Evolutionary conservation across 192 early-diverging fungal genomes (phyloP).

Genomic region (Coemansia sp.): DNA sequence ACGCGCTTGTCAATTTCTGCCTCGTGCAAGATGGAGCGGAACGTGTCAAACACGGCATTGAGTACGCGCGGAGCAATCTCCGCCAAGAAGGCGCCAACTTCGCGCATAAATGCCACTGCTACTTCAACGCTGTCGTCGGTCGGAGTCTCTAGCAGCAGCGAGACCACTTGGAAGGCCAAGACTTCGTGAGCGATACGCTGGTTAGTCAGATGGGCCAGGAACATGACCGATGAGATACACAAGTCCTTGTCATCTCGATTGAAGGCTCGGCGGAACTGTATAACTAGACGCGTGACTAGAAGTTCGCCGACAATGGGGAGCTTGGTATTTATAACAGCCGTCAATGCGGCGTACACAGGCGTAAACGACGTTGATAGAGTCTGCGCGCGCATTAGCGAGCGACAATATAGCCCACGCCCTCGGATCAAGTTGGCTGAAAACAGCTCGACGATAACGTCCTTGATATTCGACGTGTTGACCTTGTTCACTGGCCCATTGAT

Average conservation of each 20-base stretch:
- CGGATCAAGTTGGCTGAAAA: slow-evolving; percentile 91
- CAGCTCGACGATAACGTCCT: slow-evolving; percentile 85
- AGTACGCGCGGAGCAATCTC: slow-evolving; percentile 75
- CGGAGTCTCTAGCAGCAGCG: slow-evolving; percentile 78
- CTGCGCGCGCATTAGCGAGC: slow-evolving; percentile 89
- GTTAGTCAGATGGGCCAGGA: slow-evolving; percentile 93
- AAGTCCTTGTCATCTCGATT: slow-evolving; percentile 85
- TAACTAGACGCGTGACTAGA: slow-evolving; percentile 77
- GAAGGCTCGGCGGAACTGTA: slow-evolving; percentile 91
- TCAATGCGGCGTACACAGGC: slow-evolving; percentile 85
- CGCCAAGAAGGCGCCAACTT: slow-evolving; percentile 82
- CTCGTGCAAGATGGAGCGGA: slow-evolving; percentile 91
- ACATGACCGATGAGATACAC: slow-evolving; percentile 83
- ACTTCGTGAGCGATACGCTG: slow-evolving; percentile 89
- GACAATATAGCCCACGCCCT: slow-evolving; percentile 86
- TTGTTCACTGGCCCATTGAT: slow-evolving; percentile 97
- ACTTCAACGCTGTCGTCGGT: slow-evolving; percentile 97
- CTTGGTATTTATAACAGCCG: slow-evolving; percentile 92
- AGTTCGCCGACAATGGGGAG: slow-evolving; percentile 90
- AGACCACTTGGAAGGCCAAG: slow-evolving; percentile 83
- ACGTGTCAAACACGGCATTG: slow-evolving; percentile 89
- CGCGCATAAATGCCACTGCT: slow-evolving; percentile 91
- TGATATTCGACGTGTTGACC: slow-evolving; percentile 89
- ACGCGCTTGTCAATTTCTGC: slow-evolving; percentile 92
- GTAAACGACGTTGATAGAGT: slow-evolving; percentile 86